These are phyloP conservation scores for Pyrenophora seminiperda DNA, from an alignment of 2,329 filamentous ascomycete species.

Conservation along the genomic window DNA sequence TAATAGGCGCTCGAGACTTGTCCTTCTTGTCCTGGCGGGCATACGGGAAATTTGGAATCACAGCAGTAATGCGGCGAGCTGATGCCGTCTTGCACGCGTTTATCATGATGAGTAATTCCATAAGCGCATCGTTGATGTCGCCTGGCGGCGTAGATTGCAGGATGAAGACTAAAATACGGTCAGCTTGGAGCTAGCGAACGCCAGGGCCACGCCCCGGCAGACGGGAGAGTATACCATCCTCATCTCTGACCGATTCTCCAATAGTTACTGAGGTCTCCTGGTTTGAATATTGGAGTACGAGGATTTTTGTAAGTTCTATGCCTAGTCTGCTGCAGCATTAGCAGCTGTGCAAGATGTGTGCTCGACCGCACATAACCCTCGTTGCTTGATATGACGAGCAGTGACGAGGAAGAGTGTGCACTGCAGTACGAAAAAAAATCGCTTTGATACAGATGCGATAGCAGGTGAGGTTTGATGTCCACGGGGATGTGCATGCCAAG, in stretches of 20 bases:
- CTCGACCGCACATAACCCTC: neutral
- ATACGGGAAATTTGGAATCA: constrained; percentile 96
- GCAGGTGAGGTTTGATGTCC: neutral
- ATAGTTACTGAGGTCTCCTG: constrained; percentile 90
- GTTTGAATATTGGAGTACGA: constrained; percentile 84
- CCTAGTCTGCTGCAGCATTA: constrained; percentile 62
- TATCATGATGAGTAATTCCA: constrained; percentile 98
- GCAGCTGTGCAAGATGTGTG: constrained; percentile 10
- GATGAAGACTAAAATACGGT: constrained; percentile 73
- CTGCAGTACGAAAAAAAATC: neutral
- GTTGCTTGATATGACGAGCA: neutral
- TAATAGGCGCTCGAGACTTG: constrained; percentile 93
- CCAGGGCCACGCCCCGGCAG: neutral
- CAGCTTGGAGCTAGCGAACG: constrained; percentile 20
- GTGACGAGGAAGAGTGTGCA: too few species aligned
- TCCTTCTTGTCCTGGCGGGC: constrained; percentile 98
- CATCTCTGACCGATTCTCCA: constrained; percentile 92
- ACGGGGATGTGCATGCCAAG: constrained; percentile 17
- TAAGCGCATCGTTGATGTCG: constrained; percentile 96
- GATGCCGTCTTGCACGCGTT: constrained; percentile 88
- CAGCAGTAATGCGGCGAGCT: constrained; percentile 89
- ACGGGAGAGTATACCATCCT: constrained; percentile 69
- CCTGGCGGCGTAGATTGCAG: constrained; percentile 92
- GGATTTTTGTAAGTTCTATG: constrained; percentile 77
- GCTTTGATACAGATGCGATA: neutral